Conservation (phyloP, 345 rosid species). For the Arabis hirsuta region DNA sequence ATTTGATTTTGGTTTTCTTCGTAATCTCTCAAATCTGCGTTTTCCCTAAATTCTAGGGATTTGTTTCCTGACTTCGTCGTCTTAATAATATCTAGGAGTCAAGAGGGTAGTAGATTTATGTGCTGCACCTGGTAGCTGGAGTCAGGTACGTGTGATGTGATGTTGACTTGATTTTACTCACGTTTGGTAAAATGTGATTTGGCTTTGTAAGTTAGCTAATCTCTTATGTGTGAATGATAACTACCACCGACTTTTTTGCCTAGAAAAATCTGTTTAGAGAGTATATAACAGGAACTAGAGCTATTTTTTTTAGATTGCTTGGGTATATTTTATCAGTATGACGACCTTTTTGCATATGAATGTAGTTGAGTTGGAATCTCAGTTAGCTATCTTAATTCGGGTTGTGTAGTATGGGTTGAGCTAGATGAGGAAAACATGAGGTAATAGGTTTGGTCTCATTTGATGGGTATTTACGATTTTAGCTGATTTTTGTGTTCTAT, state of each 20-base stretch:
- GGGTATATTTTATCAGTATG: not conserved
- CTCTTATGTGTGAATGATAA: constrained; percentile 1
- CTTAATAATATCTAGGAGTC: constrained; percentile 57
- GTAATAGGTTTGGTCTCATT: not conserved
- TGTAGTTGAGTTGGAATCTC: not conserved
- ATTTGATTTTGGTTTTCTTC: constrained; percentile 8
- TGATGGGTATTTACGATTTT: not conserved
- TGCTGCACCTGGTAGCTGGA: constrained; percentile 99
- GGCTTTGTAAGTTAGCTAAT: not conserved
- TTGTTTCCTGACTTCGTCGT: not conserved
- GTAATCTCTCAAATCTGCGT: not conserved
- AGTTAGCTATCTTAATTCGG: not conserved
- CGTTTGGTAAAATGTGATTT: not conserved
- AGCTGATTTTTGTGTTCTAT: not conserved
- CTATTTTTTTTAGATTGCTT: not conserved
- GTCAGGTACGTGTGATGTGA: constrained; percentile 63
- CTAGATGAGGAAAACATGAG: not conserved
- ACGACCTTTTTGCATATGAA: not conserved
- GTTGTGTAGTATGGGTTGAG: constrained; percentile 4
- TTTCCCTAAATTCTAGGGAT: not conserved
- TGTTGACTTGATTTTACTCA: not conserved
- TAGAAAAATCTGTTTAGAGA: not conserved
- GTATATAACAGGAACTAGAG: not conserved
- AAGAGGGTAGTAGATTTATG: constrained; percentile 96
- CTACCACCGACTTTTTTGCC: not conserved